Percentiles rank a stretch among this genome's conserved stretches.
Conservation (phyloP, 805 yeast species). For the Naumovozyma dairenensis region DNA sequence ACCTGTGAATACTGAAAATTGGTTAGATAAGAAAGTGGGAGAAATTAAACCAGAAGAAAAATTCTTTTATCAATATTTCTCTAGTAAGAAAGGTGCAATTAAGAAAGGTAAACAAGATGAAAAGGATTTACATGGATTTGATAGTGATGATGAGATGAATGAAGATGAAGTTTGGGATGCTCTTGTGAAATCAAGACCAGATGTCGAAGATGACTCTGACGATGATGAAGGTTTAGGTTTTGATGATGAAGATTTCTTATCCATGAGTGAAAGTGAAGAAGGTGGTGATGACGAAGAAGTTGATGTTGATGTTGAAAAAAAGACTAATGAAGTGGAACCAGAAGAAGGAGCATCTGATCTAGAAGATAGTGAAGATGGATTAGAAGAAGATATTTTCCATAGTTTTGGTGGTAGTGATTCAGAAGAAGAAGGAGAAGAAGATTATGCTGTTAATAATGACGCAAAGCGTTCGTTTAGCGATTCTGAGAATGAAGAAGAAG, state of each 20-base stretch:
- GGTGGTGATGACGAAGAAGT: conserved; percentile 23
- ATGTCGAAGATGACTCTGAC: conserved; percentile 44
- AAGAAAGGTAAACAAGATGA: conserved; percentile 26
- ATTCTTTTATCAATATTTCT: conserved; percentile 81
- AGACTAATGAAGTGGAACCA: conserved; percentile 22
- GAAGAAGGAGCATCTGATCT: conserved; percentile 17
- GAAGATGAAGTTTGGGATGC: conserved; percentile 81
- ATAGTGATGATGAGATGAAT: conserved; percentile 37
- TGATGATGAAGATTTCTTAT: conserved; percentile 33
- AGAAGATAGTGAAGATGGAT: conserved; percentile 30
- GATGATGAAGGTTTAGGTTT: conserved; percentile 36
- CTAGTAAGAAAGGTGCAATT: conserved; percentile 40
- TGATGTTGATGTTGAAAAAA: conserved; percentile 15
- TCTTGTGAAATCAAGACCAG: conserved; percentile 64
- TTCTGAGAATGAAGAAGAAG: conserved; percentile 10
- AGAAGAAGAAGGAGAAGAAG: conserved; percentile 21
- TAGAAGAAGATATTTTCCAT: conserved; percentile 30
- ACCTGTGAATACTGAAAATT: conserved; percentile 79
- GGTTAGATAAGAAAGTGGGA: conserved; percentile 56
- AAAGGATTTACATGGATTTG: conserved; percentile 29
- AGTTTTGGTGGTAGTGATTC: conserved; percentile 20
- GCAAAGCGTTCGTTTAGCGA: conserved; percentile 2
- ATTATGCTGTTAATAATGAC: conserved; percentile 10
- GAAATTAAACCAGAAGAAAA: conserved; percentile 78
- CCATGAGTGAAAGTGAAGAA: conserved; percentile 19